phyloP scores from a whole-genome alignment of 23 red algal genomes.

The Gracilaria vermiculophylla region DNA sequence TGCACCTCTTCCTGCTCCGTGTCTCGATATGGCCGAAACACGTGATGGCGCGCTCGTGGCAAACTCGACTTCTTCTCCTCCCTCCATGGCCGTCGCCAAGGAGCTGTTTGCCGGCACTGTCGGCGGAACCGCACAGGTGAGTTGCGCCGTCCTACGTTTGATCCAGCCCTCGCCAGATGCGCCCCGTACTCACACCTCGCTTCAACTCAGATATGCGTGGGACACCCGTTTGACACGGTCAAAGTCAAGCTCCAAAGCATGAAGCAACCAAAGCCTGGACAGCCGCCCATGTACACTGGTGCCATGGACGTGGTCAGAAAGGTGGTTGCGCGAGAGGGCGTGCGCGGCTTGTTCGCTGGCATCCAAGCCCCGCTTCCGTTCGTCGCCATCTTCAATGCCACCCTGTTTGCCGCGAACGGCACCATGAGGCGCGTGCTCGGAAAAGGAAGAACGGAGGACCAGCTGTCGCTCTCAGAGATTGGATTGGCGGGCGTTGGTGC shows the following conservation, averaged over 20 bases:
- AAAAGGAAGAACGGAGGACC: constrained; percentile 42
- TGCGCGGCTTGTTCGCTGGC: constrained; percentile 69
- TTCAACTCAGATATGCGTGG: constrained; percentile 50
- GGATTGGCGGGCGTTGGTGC: constrained; percentile 73
- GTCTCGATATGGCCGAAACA: neutral
- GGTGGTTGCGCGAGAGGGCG: constrained; percentile 53
- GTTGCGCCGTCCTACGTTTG: neutral
- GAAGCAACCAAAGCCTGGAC: constrained; percentile 35
- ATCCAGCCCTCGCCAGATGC: too few species aligned
- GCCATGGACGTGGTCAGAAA: constrained; percentile 67
- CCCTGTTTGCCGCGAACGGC: constrained; percentile 76
- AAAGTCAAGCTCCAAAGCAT: constrained; percentile 88
- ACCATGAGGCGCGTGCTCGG: constrained; percentile 70
- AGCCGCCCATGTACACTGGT: constrained; percentile 42
- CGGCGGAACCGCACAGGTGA: constrained; percentile 47
- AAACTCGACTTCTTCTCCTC: neutral
- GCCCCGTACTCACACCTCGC: neutral
- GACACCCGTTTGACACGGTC: constrained; percentile 87
- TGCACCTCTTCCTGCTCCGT: neutral
- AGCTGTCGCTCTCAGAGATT: constrained; percentile 44
- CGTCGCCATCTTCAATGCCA: constrained; percentile 87
- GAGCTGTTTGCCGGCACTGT: constrained; percentile 55
- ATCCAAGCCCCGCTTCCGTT: constrained; percentile 80
- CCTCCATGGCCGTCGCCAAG: constrained; percentile 11
- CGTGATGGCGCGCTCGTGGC: neutral